Base-by-base conservation (phyloP, 179 eudicot genomes). In the Heliamphora pulchella region DNA sequence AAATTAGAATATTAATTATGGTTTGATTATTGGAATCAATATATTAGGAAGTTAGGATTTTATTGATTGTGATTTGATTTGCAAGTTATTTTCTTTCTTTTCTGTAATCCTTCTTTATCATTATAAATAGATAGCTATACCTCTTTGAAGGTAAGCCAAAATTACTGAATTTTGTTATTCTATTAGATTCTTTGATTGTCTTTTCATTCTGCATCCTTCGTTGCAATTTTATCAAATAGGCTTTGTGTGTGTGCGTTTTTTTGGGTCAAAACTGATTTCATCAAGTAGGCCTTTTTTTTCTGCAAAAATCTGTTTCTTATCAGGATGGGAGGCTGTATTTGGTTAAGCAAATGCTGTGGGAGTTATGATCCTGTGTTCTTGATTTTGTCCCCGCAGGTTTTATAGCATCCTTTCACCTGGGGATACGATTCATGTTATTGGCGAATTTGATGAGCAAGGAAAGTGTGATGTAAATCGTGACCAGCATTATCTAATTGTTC, bases 381-480 rank as follows among this genome's bases (percentile, higher is more conserved):
- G 53, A 15, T 50, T 54, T 48, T 84, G 2, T 57, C 69, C 17
- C 62, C 76, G 79, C 87, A 96, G 99, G 99, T 87, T 89, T 79
- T 86, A 82, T 79, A 92, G 97, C 81, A 87, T 91, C 75, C 86
- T 96, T 86, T 90, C 89, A 74, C 99, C 99, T 44, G 99, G 99
- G 68, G 98, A 96, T 80, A 91, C 98, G 48, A 79, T 96, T 73
- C 83, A 87, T 77, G 97, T 96, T 53, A 86, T 94, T 84, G 99
- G 99, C 63, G 89, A 91, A 78, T 94, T 94, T 82, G 94, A 91
- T 83, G 81, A 76, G 65, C 80, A 87, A 74, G 97, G 97, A 75
- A 89, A 87, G 81, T 96, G 97, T 78, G 82, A 90, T 68, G 90
- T 96, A 83, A 88, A 89, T 83, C 90, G 79, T 85, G 93, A 91